Percentiles rank a stretch among this genome's conserved stretches.
Conservation (phyloP, 2,329 filamentous ascomycete species). For the Mycocentrospora acerina region DNA sequence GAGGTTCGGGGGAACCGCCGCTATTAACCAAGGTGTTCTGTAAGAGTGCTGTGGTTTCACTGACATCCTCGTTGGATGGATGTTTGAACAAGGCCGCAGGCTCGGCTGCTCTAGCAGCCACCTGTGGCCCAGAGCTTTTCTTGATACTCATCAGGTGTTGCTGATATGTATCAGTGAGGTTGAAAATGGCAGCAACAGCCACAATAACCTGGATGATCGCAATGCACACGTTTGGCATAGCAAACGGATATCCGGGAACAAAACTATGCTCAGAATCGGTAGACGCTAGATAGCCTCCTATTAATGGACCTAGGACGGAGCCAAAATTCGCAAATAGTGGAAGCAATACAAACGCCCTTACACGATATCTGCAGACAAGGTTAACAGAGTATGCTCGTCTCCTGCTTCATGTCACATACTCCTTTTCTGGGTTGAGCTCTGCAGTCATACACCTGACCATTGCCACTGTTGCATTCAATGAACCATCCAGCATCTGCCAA, state of each 20-base stretch:
- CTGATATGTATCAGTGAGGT: slow-evolving; percentile 59
- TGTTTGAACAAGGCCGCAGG: too few species aligned
- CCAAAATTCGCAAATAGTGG: slow-evolving; percentile 60
- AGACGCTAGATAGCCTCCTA: slow-evolving; percentile 61
- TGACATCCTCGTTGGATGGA: neutral
- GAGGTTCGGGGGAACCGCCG: neutral
- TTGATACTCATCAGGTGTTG: neutral
- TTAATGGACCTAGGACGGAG: slow-evolving; percentile 53
- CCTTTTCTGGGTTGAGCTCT: slow-evolving; percentile 67
- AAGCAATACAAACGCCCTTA: slow-evolving; percentile 62
- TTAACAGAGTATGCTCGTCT: slow-evolving; percentile 18
- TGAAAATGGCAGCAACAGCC: slow-evolving; percentile 52
- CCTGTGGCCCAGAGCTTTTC: neutral
- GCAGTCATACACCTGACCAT: slow-evolving; percentile 71
- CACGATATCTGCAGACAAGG: slow-evolving; percentile 58
- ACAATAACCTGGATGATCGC: slow-evolving; percentile 57
- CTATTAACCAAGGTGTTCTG: too few species aligned
- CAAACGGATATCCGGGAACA: slow-evolving; percentile 57
- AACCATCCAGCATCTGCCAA: slow-evolving; percentile 65
- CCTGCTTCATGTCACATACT: slow-evolving; percentile 50
- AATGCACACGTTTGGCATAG: slow-evolving; percentile 65
- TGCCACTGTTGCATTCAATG: slow-evolving; percentile 67
- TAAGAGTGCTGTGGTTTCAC: neutral
- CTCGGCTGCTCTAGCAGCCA: too few species aligned
- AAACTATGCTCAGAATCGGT: slow-evolving; percentile 14